These are phyloP conservation scores for Pythium utonaiense DNA, from an alignment of 352 stramenopile genomes.

Conservation along the genomic window DNA sequence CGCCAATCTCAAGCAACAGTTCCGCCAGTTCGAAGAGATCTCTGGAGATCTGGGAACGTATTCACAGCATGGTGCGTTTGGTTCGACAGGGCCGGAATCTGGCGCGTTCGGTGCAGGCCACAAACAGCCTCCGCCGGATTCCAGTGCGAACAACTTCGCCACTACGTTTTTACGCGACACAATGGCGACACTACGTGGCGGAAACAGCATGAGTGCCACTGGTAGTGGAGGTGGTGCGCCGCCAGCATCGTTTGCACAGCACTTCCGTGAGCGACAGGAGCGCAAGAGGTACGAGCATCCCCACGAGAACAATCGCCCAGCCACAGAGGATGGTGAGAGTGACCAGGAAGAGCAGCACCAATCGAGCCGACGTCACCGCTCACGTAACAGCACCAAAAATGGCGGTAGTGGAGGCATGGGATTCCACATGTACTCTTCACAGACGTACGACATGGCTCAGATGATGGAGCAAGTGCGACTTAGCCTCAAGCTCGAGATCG, in stretches of 20 bases:
- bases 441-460: conserved; percentile 71
- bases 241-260: conserved; percentile 28
- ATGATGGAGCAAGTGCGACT: conserved; percentile 85
- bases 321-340: conserved; percentile 16
- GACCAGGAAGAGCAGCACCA: conserved; percentile 10
- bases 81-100: not conserved
- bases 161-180: conserved; percentile 23
- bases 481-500: conserved; percentile 81
- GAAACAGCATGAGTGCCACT: not conserved
- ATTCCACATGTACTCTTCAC: conserved; percentile 60
- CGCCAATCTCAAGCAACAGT: conserved; percentile 70
- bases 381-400: not conserved
- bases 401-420: conserved; percentile 8
- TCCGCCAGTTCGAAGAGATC: conserved; percentile 58
- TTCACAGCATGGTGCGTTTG: not conserved
- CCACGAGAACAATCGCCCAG: conserved; percentile 12
- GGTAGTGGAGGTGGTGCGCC: not conserved
- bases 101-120: not conserved
- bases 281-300: conserved; percentile 43
- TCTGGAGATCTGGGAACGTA: conserved; percentile 19
- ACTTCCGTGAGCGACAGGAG: conserved; percentile 53
- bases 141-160: conserved; percentile 7
- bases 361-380: not conserved
- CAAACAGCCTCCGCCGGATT: not conserved
- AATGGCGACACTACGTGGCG: conserved; percentile 11